Conservation (phyloP, 495 filamentous ascomycete genomes). For the Penicillium samsonianum region DNA sequence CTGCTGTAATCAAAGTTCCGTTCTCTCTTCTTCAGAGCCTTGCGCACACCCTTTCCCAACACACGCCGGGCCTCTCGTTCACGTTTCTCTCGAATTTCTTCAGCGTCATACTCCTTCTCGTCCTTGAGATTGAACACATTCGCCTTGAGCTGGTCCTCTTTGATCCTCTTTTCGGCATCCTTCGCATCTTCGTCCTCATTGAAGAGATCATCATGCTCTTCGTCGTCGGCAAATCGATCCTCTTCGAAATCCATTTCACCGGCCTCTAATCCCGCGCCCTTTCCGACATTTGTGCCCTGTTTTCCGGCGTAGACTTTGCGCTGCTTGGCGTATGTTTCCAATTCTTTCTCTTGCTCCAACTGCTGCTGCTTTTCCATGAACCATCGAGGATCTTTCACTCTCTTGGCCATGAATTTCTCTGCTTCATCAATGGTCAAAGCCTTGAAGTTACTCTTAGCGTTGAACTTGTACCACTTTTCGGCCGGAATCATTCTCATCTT, state of each 20-base stretch:
- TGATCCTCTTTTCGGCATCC: constrained; percentile 80
- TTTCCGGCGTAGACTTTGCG: constrained; percentile 49
- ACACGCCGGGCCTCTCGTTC: constrained; percentile 67
- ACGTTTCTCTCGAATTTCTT: constrained; percentile 68
- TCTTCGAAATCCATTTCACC: constrained; percentile 64
- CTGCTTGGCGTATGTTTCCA: constrained; percentile 51
- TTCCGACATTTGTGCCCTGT: constrained; percentile 31
- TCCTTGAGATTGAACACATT: constrained; percentile 84
- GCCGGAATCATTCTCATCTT: constrained; percentile 85
- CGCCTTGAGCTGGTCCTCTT: constrained; percentile 81
- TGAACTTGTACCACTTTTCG: constrained; percentile 95
- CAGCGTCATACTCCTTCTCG: constrained; percentile 80
- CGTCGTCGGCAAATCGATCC: constrained; percentile 81
- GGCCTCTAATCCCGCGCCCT: constrained; percentile 54
- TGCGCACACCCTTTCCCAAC: constrained; percentile 73
- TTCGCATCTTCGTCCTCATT: constrained; percentile 86
- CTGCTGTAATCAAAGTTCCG: constrained; percentile 81
- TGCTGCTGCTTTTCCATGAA: constrained; percentile 66
- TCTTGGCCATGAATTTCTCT: constrained; percentile 76
- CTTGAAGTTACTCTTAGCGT: constrained; percentile 78
- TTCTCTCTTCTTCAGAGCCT: constrained; percentile 79
- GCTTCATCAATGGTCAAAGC: constrained; percentile 80
- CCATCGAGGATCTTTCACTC: constrained; percentile 72
- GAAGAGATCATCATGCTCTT: constrained; percentile 79
- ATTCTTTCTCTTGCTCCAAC: constrained; percentile 47